Conservation (phyloP, 148 eudicot species). For the Rhododendron ovatum region DNA sequence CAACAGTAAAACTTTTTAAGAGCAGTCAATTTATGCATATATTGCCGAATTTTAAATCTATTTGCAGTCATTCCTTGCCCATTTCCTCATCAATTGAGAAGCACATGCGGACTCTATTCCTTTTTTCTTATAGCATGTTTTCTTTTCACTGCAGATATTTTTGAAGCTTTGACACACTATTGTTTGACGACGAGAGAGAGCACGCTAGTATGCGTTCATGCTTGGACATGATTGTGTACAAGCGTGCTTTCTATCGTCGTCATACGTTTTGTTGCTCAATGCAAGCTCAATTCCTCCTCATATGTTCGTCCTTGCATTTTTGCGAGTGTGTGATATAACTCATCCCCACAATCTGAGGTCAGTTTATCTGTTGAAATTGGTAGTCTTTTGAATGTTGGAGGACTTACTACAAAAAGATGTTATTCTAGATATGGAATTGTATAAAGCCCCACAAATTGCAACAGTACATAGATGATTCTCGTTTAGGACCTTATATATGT, state of each 20-base stretch:
- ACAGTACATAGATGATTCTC: not conserved
- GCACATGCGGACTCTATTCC: too few species aligned
- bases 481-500: not conserved
- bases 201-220: slow-evolving; percentile 28
- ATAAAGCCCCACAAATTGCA: not conserved
- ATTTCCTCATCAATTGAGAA: not conserved
- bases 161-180: slow-evolving; percentile 1
- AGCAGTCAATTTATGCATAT: not conserved
- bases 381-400: not conserved
- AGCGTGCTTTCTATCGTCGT: slow-evolving; percentile 43
- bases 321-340: not conserved
- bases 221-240: slow-evolving; percentile 10
- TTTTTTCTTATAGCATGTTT: not conserved
- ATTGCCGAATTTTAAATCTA: too few species aligned
- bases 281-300: not conserved
- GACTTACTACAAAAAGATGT: too few species aligned
- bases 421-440: not conserved
- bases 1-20: too few species aligned
- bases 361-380: not conserved
- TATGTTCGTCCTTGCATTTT: not conserved
- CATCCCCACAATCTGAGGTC: not conserved
- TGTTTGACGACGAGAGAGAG: slow-evolving; percentile 54
- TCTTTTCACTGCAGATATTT: not conserved
- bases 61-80: too few species aligned
- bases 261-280: slow-evolving; percentile 32